phyloP scores from a whole-genome alignment of 345 rosid species.

The Moricandia arvensis region DNA sequence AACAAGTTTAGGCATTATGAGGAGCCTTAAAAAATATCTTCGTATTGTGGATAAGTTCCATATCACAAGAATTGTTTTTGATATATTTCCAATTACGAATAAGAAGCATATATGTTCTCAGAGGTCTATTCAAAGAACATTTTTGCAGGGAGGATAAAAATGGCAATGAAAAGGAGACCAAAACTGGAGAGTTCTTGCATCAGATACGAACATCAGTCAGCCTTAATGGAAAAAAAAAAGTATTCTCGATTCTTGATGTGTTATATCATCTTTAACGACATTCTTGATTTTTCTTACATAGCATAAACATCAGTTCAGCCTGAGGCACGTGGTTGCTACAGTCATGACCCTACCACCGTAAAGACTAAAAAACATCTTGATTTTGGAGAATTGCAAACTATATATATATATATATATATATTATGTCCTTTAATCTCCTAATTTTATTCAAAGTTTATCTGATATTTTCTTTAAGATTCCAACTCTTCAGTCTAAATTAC shows the following conservation, averaged over 20 bases:
- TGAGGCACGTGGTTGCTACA: slow-evolving; percentile 12
- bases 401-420: slow-evolving; percentile 37
- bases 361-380: slow-evolving; percentile 52
- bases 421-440: slow-evolving; percentile 44
- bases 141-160: slow-evolving; percentile 39
- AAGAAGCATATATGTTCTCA: slow-evolving; percentile 18
- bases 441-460: background rate
- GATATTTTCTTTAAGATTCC: background rate
- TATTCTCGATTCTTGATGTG: slow-evolving; percentile 23
- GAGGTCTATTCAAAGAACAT: slow-evolving; percentile 46
- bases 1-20: background rate
- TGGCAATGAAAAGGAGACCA: slow-evolving; percentile 40
- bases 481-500: slow-evolving; percentile 8
- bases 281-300: slow-evolving; percentile 8
- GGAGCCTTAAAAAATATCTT: background rate
- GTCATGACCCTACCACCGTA: too few relatives aligned
- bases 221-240: background rate
- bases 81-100: slow-evolving; percentile 7
- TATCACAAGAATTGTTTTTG: slow-evolving; percentile 7
- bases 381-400: slow-evolving; percentile 62
- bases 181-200: slow-evolving; percentile 62
- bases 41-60: slow-evolving; percentile 2
- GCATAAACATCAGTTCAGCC: slow-evolving; percentile 56
- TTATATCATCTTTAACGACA: slow-evolving; percentile 17
- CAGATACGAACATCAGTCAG: slow-evolving; percentile 71